Percentiles rank a stretch among this genome's conserved stretches.
Conservation (phyloP, 352 stramenopile species). For the Phytophthora agathidicida region DNA sequence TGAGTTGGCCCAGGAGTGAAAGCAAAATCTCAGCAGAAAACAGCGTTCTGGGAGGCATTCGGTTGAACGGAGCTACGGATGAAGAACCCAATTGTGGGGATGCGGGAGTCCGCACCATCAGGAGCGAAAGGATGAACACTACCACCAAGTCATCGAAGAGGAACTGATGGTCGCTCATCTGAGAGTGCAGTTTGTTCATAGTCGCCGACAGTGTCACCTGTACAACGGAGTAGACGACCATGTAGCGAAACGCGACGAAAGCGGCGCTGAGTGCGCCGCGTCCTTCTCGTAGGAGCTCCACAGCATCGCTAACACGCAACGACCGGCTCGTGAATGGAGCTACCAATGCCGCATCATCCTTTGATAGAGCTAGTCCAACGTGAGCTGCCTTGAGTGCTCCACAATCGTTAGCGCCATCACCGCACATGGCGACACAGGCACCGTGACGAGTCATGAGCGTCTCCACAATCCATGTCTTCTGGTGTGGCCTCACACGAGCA, state of each 20-base stretch:
- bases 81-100: constrained; percentile 38
- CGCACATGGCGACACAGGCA: constrained; percentile 71
- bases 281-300: constrained; percentile 88
- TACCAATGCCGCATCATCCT: constrained; percentile 90
- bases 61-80: constrained; percentile 28
- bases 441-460: constrained; percentile 58
- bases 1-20: constrained; percentile 63
- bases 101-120: constrained; percentile 73
- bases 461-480: constrained; percentile 85
- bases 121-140: constrained; percentile 69
- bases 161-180: constrained; percentile 84
- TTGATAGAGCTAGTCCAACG: constrained; percentile 88
- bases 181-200: constrained; percentile 65
- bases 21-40: constrained; percentile 66
- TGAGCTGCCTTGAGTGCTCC: constrained; percentile 92
- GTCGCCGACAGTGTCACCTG: constrained; percentile 75
- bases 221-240: constrained; percentile 93
- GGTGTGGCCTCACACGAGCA: constrained; percentile 69
- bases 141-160: constrained; percentile 80
- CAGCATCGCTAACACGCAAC: constrained; percentile 83
- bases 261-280: constrained; percentile 89
- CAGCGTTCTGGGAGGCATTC: constrained; percentile 58
- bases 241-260: constrained; percentile 91
- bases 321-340: constrained; percentile 91
- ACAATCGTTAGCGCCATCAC: constrained; percentile 89